A percentile compares a stretch with the other conserved stretches of the same genome.
These are phyloP conservation scores for Colletotrichum euphorbiae DNA, from an alignment of 2,329 filamentous ascomycete species.

Conservation along the genomic window DNA sequence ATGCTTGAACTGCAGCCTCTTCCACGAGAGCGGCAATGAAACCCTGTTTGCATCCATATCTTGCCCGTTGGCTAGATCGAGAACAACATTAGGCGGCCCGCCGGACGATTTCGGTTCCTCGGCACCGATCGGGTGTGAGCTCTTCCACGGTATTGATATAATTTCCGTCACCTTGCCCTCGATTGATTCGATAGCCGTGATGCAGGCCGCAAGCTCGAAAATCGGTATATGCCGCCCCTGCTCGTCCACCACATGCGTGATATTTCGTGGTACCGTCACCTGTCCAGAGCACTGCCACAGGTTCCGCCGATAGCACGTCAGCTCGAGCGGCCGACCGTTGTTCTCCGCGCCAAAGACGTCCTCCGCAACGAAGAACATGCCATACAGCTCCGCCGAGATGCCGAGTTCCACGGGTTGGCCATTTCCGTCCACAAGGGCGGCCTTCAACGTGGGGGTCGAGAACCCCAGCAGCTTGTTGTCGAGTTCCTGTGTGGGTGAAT, in stretches of 20 bases:
- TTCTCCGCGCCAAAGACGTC: constrained; percentile 77
- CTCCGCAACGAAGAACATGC: constrained; percentile 90
- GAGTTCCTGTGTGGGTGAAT: constrained; percentile 65
- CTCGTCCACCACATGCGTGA: constrained; percentile 76
- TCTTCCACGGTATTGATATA: constrained; percentile 97
- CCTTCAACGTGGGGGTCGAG: constrained; percentile 70
- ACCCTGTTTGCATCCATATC: constrained; percentile 84
- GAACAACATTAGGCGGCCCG: constrained; percentile 64
- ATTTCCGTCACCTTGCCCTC: constrained; percentile 94
- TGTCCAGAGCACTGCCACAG: constrained; percentile 94
- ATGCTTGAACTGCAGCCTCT: constrained; percentile 93
- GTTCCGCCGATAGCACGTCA: constrained; percentile 96
- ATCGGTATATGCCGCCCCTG: constrained; percentile 83
- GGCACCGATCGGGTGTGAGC: constrained; percentile 64
- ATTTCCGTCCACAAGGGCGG: constrained; percentile 73
- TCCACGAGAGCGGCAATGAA: constrained; percentile 90
- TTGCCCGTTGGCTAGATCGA: constrained; percentile 69
- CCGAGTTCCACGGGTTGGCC: constrained; percentile 69
- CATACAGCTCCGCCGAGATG: constrained; percentile 81
- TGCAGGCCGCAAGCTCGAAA: constrained; percentile 81
- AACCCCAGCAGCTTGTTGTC: constrained; percentile 82
- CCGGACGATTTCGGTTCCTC: constrained; percentile 62
- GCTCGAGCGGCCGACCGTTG: constrained; percentile 73
- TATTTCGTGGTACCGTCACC: constrained; percentile 79
- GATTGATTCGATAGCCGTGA: constrained; percentile 90